Base-by-base conservation (phyloP, 495 filamentous ascomycete species). In the Elasticomyces elasticus region DNA sequence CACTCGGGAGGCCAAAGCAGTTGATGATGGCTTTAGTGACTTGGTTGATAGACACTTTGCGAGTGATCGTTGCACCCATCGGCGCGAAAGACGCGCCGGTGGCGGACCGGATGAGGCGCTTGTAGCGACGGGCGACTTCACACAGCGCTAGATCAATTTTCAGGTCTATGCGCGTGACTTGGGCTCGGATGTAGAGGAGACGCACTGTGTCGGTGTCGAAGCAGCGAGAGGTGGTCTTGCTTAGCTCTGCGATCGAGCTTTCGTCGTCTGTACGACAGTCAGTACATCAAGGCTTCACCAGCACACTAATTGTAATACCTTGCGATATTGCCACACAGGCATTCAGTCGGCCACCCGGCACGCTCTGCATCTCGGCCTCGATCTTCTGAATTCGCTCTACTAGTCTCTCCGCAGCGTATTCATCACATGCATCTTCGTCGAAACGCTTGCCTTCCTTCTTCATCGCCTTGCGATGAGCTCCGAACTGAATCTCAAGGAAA, bases 101-200 rank as follows among this genome's bases (percentile, higher is more conserved):
- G 9, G 61, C 54, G 25, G 44, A 52, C 2, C 58, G 47, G 22
- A 66, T 26, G 26, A 51, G 42, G 10, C 37, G 35, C 30, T 58
- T 63, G 55, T 64, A 66, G 1, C 56, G 52, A 19, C 56, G 49
- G 46, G 61, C 59, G 5, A 55, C 42, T 28, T 66, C 58, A 26
- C 41, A 37, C 12, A 66, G 25, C 13, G 63, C 63, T 37, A 61
- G 22, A 20, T 66, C 61, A 33, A 66, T 52, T 42, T 66, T 66
- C 25, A 66, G 58, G 41, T 64, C 58, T 37, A 65, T 63, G 26
- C 49, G 43, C 1, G 49, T 47, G 9, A 61, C 54, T 46, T 65
- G 63, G 7, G 63, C 57, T 12, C 52, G 48, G 28, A 65, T 56
- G 55, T 63, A 52, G 50, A 58, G 35, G 42, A 65, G 48, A 31